Evolutionary conservation across 345 rosid species (phyloP).

Genomic region (Salix purpurea): DNA sequence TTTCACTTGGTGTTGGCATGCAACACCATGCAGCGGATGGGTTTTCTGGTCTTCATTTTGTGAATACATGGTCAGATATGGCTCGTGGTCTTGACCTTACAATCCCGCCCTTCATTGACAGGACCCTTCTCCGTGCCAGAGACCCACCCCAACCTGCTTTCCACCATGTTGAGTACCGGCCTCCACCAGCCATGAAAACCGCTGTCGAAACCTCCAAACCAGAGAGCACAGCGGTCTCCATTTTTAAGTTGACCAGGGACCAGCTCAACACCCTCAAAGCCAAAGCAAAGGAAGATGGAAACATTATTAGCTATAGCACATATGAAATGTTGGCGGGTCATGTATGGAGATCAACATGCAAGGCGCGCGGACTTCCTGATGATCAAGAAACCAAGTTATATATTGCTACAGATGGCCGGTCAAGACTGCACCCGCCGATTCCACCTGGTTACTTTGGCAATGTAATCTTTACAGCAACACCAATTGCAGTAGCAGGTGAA

Average conservation of each 20-base stretch:
- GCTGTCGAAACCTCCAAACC: conserved; percentile 16
- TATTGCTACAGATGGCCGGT: conserved; percentile 87
- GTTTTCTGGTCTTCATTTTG: conserved; percentile 89
- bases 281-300: conserved; percentile 73
- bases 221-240: conserved; percentile 48
- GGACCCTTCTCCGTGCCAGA: conserved; percentile 73
- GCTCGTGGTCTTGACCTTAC: conserved; percentile 78
- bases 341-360: conserved; percentile 77
- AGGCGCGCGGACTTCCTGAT: conserved; percentile 59
- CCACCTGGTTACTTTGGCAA: conserved; percentile 94
- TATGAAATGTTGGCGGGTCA: conserved; percentile 93
- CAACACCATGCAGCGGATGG: conserved; percentile 96
- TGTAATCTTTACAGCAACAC: conserved; percentile 87
- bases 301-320: conserved; percentile 63
- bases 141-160: conserved; percentile 89
- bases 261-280: conserved; percentile 71
- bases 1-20: conserved; percentile 96
- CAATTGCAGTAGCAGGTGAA: conserved; percentile 65
- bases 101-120: conserved; percentile 74
- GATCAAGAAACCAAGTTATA: conserved; percentile 72
- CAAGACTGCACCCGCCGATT: conserved; percentile 66
- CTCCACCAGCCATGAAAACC: conserved; percentile 61
- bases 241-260: conserved; percentile 61
- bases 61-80: conserved; percentile 91
- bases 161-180: conserved; percentile 74